Evolutionary conservation across 495 filamentous ascomycete species (phyloP).

Genomic region (Daldinia bambusicola): DNA sequence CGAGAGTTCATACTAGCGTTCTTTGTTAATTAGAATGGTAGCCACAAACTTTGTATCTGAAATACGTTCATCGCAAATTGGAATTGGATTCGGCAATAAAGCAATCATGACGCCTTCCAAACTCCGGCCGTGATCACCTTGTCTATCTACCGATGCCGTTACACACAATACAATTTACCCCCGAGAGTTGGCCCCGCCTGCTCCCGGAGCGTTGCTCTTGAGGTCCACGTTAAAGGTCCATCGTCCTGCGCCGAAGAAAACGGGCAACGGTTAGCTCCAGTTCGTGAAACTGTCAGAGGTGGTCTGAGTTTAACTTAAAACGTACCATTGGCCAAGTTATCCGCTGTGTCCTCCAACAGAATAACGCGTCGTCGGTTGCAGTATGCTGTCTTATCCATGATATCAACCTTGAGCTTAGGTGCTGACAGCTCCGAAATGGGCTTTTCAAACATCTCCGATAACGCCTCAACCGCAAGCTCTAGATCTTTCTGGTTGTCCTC

Average conservation of each 20-base stretch:
- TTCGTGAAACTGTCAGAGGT: background rate
- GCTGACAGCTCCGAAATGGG: conserved; percentile 82
- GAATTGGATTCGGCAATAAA: background rate
- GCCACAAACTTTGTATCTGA: background rate
- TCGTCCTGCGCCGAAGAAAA: conserved; percentile 49
- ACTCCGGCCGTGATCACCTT: conserved; percentile 20
- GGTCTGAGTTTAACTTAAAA: conserved; percentile 9
- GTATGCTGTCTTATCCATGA: conserved; percentile 97
- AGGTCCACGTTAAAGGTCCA: conserved; percentile 62
- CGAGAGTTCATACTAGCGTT: background rate
- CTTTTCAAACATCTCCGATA: conserved; percentile 98
- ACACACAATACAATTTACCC: conserved; percentile 38
- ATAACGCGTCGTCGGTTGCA: conserved; percentile 93
- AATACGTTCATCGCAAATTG: background rate
- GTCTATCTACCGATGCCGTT: conserved; percentile 34
- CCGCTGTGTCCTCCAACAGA: conserved; percentile 87
- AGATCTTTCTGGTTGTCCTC: conserved; percentile 99
- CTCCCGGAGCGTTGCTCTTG: conserved; percentile 34
- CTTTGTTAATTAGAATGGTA: background rate
- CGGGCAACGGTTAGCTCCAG: conserved; percentile 1
- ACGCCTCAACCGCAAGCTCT: conserved; percentile 93
- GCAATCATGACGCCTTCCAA: conserved; percentile 1
- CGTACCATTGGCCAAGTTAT: conserved; percentile 87
- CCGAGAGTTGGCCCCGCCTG: conserved; percentile 28
- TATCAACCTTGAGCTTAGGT: conserved; percentile 84